Conservation (phyloP, 345 rosid species). For the Psidium guajava region DNA sequence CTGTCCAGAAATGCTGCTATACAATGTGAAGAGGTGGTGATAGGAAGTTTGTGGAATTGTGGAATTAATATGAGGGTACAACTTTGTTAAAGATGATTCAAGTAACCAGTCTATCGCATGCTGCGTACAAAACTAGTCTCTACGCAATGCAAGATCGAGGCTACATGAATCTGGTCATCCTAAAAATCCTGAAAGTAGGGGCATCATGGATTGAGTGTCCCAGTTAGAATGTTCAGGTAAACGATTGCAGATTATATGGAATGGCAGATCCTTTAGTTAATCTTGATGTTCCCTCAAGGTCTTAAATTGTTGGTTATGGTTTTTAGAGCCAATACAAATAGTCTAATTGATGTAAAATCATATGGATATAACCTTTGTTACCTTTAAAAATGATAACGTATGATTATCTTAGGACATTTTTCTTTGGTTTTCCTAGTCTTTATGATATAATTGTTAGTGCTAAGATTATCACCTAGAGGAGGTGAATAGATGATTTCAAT, state of each 20-base stretch:
- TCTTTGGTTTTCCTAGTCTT: background rate
- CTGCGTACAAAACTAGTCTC: background rate
- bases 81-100: background rate
- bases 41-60: background rate
- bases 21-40: background rate
- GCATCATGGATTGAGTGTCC: background rate
- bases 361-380: background rate
- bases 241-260: background rate
- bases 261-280: background rate
- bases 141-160: background rate
- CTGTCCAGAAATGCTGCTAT: background rate
- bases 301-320: background rate
- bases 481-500: too few relatives aligned
- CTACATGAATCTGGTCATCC: background rate
- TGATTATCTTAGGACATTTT: background rate
- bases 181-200: background rate
- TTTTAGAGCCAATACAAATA: background rate
- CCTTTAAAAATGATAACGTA: background rate
- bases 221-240: background rate
- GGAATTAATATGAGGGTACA: background rate
- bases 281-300: background rate
- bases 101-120: background rate
- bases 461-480: too few relatives aligned
- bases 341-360: background rate
- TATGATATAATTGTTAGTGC: background rate